These are phyloP conservation scores for Fusarium neocosmosporiellum DNA, from an alignment of 2,329 filamentous ascomycete species.

Conservation along the genomic window DNA sequence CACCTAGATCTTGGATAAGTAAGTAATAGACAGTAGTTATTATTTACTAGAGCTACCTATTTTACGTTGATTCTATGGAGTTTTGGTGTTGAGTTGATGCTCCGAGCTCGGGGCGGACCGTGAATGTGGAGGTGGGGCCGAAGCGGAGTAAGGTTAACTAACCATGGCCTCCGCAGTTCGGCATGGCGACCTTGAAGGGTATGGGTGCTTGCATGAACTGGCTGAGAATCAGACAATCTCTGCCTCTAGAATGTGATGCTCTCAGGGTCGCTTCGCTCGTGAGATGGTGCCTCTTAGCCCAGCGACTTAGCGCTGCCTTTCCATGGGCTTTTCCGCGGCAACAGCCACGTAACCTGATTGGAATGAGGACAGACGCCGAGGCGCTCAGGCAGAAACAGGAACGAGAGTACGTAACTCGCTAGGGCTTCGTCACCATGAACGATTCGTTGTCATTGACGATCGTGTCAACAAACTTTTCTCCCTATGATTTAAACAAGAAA, in stretches of 20 bases:
- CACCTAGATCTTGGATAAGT: conserved; percentile 11
- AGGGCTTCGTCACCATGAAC: conserved; percentile 19
- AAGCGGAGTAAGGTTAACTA: neutral
- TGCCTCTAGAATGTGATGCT: neutral
- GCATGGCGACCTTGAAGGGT: neutral
- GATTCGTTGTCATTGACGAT: conserved; percentile 33
- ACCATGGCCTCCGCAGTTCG: conserved; percentile 26
- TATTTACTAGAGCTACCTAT: conserved; percentile 4
- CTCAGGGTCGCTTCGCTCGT: neutral
- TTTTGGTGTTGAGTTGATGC: neutral
- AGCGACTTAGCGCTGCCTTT: neutral
- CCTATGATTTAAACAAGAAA: neutral
- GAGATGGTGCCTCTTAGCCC: neutral
- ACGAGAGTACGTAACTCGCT: conserved; percentile 23
- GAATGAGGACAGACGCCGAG: neutral
- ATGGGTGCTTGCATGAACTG: conserved; percentile 28
- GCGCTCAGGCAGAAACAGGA: conserved; percentile 24
- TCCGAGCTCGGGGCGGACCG: conserved; percentile 8
- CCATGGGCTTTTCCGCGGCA: neutral
- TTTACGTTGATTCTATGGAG: neutral
- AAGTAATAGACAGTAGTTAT: conserved; percentile 28
- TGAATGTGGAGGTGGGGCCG: conserved; percentile 11
- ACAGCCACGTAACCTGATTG: neutral
- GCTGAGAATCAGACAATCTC: neutral
- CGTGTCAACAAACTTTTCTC: conserved; percentile 18